Evolutionary conservation across 2,329 filamentous ascomycete species (phyloP), one percentile per base, ranked within the genome.

Genomic region (Zymoseptoria pseudotritici): DNA sequence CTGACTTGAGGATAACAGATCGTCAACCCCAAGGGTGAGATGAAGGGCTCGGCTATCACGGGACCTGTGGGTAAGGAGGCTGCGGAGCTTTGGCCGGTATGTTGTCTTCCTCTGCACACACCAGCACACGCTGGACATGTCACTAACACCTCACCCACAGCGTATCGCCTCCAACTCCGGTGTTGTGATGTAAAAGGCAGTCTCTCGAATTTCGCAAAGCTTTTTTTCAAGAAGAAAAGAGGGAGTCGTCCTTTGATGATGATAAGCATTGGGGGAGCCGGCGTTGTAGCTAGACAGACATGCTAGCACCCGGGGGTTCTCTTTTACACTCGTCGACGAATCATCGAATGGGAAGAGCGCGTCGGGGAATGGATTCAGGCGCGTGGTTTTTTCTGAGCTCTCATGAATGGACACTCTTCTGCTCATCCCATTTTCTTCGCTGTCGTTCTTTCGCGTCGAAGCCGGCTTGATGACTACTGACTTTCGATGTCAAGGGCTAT

Each of bases 21-120:
- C 76, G 94, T 99, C 85, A 99, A 99, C 86, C 91, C 93, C 81
- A 99, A 99, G 90, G 94, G 94, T 83, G 94, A 99, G 85, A 99
- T 99, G 94, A 99, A 99, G 89, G 94, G 94, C 78, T 97, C 91
- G 69, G 94, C 94, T 79, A 99, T 99, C 79, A 99, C 94, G 73
- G 94, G 94, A 73, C 94, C 94, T 74, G 93, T 99, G 77, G 94
- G 93, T 80, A 99, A 99, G 89, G 94, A 99, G 84, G 94, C 94
- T 78, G 94, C 94, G 79, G 94, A 99, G 84, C 86, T 99, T 75
- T 99, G 94, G 94, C 94, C 94, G 78, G 90, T 93, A 85, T 82
- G 89, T 85, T 5, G 9, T 42, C 36, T 2, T 50, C 6, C 17
- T 17, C 29, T 53, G 36, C 54, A 5, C 54, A 5, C 22, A 11